Base-by-base conservation (phyloP, 352 stramenopile species). In the Pilasporangium apinafurcum region DNA sequence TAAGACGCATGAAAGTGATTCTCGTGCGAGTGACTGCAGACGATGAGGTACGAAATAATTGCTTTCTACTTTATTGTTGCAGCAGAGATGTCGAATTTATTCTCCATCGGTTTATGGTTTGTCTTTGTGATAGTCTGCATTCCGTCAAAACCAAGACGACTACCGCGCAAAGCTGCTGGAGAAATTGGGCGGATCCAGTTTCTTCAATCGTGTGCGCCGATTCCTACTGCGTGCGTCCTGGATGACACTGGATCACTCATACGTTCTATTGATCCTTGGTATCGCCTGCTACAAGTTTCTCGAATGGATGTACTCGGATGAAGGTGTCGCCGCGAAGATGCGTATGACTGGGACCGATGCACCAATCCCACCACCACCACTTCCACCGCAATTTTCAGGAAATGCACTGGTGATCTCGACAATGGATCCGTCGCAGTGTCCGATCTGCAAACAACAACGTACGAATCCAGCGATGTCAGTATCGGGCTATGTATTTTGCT, bases 301-400 rank as follows among this genome's bases (percentile, higher is more conserved):
- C 32, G 82, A 94, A 51, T 94, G 82, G 82, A 87, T 94, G 70
- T 90, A 94, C 61, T 91, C 77, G 34, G 82, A 94, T 37, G 79
- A 89, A 44, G 79, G 76, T 13, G 62, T 60, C 8, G 63, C 77
- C 1, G 68, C 63, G 18, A 86, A 83, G 40, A 46, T 85, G 38
- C 69, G 65, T 30, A 46, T 81, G 34, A 86, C 62, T 0, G 64
- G 62, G 6, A 63, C 59, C 7, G 64, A 87, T 30, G 70, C 64
- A 9, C 79, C 76, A 9, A 60, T 83, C 7, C 82, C 82, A 30
- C 79, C 79, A 10, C 82, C 82, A n/a, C 82, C 82, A 22, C 56
- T 87, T 13, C 67, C 77, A 17, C 79, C 82, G 18, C 62, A 72
- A 24, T 82, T 88, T 48, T 78, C 68, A 1, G 74, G 69, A 16